Base-by-base conservation (phyloP, 768 basidiomycete species). In the Tylopilus sp. region DNA sequence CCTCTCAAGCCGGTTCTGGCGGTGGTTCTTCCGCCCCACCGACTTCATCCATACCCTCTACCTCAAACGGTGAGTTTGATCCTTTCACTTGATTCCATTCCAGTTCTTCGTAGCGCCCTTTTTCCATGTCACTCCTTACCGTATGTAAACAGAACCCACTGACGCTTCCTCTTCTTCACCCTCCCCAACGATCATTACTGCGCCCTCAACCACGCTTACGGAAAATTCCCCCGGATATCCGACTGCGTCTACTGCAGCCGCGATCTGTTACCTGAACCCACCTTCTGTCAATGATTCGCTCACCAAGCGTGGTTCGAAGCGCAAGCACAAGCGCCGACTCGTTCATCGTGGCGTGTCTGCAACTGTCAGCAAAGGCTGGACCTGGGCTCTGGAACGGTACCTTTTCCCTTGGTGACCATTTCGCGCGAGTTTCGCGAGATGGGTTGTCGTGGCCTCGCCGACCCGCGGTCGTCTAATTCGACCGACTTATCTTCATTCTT, bases 121-220 rank as follows among this genome's bases (percentile, higher is more conserved):
- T 53, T 23, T 18, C 36, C 33, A 10, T 39, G 2, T 46, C 23
- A 43, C 55, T 56, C 63, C 60, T 67, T 57, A 56, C 55, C 48
- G 15, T 33, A 48, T 22, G 39, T 53, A 53, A 28, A 59, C 61
- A 67, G 65, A 53, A 47, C 47, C 58, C 50, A 18, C 65, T 66
- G 33, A 67, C 62, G 21, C 60, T 52, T 40, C 52, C 17, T 55
- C 50, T 20, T 7, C 26, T 7, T 28, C 26, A n/a, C n/a, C n/a
- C 10, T 7, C 6, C 26, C 36, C 57, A 4, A 50, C 42, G 10
- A 11, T 7, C 18, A 18, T 48, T 9, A 26, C 17, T 3, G 4
- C 45, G 21, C 26, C 61, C 22, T 39, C 51, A 4, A 40, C 50
- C 25, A 1, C 47, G 28, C 40, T 44, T 40, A 48, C 64, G 40